These are phyloP conservation scores for Lithohypha guttulata DNA, from an alignment of 2,329 filamentous ascomycete species.

Conservation along the genomic window DNA sequence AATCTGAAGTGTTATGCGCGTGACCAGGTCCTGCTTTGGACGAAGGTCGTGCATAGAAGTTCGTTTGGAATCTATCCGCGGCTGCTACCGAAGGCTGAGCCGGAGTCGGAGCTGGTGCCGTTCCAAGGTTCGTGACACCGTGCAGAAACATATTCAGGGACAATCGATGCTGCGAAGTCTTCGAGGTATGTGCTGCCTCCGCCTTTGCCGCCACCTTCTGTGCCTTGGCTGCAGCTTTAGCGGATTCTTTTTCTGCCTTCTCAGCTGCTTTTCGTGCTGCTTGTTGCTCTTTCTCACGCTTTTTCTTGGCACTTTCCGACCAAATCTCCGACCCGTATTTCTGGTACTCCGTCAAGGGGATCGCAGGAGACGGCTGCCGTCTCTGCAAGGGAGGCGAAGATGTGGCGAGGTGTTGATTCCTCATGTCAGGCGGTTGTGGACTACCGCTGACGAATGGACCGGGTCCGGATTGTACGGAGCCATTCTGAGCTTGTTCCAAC, in stretches of 20 bases:
- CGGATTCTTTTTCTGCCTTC: not conserved
- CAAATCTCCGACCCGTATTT: slow-evolving; percentile 28
- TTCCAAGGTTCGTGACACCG: not conserved
- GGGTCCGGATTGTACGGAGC: not conserved
- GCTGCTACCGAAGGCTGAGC: not conserved
- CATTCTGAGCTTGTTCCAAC: not conserved
- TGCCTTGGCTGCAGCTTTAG: not conserved
- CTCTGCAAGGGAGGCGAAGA: not conserved
- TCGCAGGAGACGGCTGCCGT: slow-evolving; percentile 22
- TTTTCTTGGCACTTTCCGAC: slow-evolving; percentile 23
- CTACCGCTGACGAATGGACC: not conserved
- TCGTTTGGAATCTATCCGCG: too few species aligned
- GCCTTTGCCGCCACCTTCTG: too few species aligned
- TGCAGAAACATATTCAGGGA: not conserved
- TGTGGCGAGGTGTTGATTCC: not conserved
- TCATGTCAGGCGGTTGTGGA: not conserved
- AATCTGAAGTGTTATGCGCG: too few species aligned
- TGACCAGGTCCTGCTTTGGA: too few species aligned
- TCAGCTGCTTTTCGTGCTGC: not conserved
- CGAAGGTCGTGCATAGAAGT: too few species aligned
- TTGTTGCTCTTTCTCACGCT: slow-evolving; percentile 9
- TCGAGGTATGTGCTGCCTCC: not conserved
- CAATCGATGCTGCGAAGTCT: not conserved
- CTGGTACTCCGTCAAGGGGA: slow-evolving; percentile 29
- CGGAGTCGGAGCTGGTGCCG: not conserved